Base-by-base conservation (phyloP, 2,329 filamentous ascomycete genomes). In the Mycosphaerella arachidis region DNA sequence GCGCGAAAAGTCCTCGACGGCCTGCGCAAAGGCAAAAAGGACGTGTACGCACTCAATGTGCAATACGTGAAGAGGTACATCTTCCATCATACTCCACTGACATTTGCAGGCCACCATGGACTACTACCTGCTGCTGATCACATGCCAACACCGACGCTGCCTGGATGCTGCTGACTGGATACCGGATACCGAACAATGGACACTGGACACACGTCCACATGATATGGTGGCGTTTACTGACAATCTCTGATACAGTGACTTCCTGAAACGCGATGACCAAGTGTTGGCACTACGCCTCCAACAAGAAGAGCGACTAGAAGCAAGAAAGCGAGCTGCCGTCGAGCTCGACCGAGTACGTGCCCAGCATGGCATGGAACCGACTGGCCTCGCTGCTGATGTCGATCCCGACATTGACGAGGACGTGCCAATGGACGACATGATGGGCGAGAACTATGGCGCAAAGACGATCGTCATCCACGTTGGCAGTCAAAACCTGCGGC, bases 241-340 rank as follows among this genome's bases (percentile, higher is more conserved):
- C 59, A 24, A 12, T 24, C 27, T 13, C 31, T 8, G n/a, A 31
- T 56, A 33, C 67, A 96, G 92, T 62, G 94, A 99, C 73, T 99
- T 96, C 70, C 90, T 99, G 78, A 99, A 99, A 80, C 89, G 93
- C 71, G 94, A 99, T 79, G 94, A 97, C 70, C 94, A 99, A 78
- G 87, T 96, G 61, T 86, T 99, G 35, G 91, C 93, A 12, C 85
- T 93, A 58, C 87, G 94, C 70, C 84, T 96, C 16, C 91, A 96
- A 70, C 89, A 87, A 75, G 94, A 99, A 74, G 91, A 93, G 68
- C 88, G 86, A 54, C 84, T 91, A 66, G 92, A 94, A 64, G 85
- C 86, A 62, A 88, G 96, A 75, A 87, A 94, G 37, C 91, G 92
- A 74, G 88, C 83, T 59, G 92, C 92, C 27, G 91, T 94, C 72